Conservation (phyloP, 164 flowering plant genomes). For the Chimonanthus salicifolius region DNA sequence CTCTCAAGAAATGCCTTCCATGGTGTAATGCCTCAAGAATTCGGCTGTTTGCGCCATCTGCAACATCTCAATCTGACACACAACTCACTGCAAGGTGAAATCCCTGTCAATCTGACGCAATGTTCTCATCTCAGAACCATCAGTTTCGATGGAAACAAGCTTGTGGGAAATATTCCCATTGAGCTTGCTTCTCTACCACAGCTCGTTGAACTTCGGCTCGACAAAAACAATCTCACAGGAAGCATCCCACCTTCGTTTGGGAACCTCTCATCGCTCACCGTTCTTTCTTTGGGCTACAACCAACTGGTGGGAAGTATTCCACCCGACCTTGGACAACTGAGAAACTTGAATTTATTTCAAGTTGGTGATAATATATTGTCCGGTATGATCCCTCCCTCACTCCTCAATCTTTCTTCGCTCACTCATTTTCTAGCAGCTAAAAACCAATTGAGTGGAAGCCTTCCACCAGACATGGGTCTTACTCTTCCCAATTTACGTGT, state of each 20-base stretch:
- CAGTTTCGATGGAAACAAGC: not conserved
- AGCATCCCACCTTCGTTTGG: constrained; percentile 8
- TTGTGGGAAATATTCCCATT: constrained; percentile 2
- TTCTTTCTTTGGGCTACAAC: not conserved
- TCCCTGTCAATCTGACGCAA: constrained; percentile 5
- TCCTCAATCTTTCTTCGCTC: not conserved
- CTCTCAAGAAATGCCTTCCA: constrained; percentile 1
- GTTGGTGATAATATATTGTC: not conserved
- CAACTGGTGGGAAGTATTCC: constrained; percentile 1
- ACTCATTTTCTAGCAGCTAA: not conserved
- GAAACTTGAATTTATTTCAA: not conserved
- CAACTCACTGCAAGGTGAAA: constrained; percentile 1
- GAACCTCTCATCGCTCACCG: constrained; percentile 8
- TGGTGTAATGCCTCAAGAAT: constrained; percentile 9
- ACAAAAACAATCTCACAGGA: not conserved
- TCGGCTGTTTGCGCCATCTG: constrained; percentile 5
- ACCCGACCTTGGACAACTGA: not conserved
- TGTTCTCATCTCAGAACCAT: not conserved
- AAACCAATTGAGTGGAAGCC: not conserved
- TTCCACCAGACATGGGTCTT: not conserved
- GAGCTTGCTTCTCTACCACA: not conserved
- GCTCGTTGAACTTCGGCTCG: not conserved
- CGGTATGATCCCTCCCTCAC: not conserved
- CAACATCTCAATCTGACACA: not conserved
- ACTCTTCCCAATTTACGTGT: not conserved